Conservation (phyloP, 257 asterid genomes). For the Lycium barbarum region DNA sequence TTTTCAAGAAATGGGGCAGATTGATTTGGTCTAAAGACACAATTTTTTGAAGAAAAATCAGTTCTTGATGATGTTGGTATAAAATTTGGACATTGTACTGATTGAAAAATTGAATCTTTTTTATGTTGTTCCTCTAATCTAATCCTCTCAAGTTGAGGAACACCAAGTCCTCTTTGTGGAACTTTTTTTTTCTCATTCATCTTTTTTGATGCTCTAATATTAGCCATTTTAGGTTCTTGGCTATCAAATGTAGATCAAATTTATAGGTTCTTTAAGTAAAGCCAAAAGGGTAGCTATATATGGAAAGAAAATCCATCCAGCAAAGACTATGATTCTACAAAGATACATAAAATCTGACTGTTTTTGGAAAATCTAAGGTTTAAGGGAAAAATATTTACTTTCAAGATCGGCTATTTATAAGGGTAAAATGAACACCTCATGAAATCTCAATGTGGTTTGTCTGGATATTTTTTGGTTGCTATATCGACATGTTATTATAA, state of each 20-base stretch:
- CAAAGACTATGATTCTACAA: conserved; percentile 41
- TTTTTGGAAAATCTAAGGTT: conserved; percentile 20
- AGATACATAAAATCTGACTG: conserved; percentile 48
- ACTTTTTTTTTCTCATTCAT: conserved; percentile 71
- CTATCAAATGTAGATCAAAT: conserved; percentile 47
- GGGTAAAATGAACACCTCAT: too few relatives aligned
- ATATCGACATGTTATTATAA: too few relatives aligned
- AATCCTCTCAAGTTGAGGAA: conserved; percentile 91
- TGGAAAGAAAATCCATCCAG: conserved; percentile 33
- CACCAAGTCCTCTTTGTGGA: conserved; percentile 94
- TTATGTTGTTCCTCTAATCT: conserved; percentile 74
- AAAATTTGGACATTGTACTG: conserved; percentile 33
- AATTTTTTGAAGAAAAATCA: conserved; percentile 39
- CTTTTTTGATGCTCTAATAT: conserved; percentile 49
- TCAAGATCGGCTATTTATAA: too few relatives aligned
- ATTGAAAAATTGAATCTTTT: conserved; percentile 49
- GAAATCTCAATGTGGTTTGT: too few relatives aligned
- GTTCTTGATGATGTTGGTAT: conserved; percentile 41
- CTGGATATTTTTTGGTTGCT: too few relatives aligned
- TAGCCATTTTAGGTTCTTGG: too few relatives aligned
- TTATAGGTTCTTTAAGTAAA: conserved; percentile 44
- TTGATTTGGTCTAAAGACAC: conserved; percentile 47
- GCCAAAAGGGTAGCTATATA: conserved; percentile 44
- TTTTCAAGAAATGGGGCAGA: conserved; percentile 36
- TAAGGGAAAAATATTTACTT: background rate